Evolutionary conservation across 371 early-diverging fungal species (phyloP).

Genomic region (Mucor indicus): DNA sequence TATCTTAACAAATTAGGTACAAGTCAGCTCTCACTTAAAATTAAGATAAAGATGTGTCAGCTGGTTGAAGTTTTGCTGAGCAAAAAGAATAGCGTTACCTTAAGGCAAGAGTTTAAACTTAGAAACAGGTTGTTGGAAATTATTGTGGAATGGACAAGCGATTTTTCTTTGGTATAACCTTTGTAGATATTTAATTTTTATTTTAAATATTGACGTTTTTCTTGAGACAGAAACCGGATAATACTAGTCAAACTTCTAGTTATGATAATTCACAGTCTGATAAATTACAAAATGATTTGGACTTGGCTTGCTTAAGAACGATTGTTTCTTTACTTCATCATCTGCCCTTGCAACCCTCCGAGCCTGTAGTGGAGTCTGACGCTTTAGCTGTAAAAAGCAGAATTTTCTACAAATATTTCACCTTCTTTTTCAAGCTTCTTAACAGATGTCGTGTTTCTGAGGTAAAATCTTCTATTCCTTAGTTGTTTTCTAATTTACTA

Average conservation of each 20-base stretch:
- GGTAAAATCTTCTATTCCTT: constrained; percentile 7
- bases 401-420: constrained; percentile 78
- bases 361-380: constrained; percentile 53
- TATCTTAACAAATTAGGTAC: constrained; percentile 70
- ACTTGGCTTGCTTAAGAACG: constrained; percentile 76
- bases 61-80: constrained; percentile 74
- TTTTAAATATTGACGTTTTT: background rate
- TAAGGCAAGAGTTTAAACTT: constrained; percentile 79
- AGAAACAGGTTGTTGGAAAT: constrained; percentile 77
- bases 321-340: constrained; percentile 72
- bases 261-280: constrained; percentile 38
- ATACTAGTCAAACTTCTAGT: constrained; percentile 20
- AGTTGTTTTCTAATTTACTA: background rate
- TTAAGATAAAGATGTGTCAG: constrained; percentile 81
- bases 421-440: constrained; percentile 80
- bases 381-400: constrained; percentile 60
- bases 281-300: constrained; percentile 73
- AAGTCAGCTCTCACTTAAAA: constrained; percentile 56
- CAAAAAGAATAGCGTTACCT: constrained; percentile 69
- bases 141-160: constrained; percentile 85
- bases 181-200: background rate
- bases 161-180: constrained; percentile 58
- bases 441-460: constrained; percentile 70
- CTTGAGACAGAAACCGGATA: constrained; percentile 20
- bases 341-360: constrained; percentile 76